These are phyloP conservation scores for Vigna mungo DNA, from an alignment of 306 rosid species.

Conservation along the genomic window DNA sequence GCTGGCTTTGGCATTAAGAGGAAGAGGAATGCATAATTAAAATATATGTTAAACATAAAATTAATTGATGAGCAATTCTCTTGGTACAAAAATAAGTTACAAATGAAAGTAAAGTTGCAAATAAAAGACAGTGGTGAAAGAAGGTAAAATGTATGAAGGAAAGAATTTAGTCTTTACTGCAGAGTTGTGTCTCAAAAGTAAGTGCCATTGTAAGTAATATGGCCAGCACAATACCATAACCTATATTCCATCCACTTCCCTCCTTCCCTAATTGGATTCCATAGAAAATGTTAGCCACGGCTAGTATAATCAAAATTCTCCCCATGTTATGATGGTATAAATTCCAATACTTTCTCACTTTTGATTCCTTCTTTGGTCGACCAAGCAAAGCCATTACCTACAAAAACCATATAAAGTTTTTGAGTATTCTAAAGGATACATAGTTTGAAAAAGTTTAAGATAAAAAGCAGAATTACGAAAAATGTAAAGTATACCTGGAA, in stretches of 20 bases:
- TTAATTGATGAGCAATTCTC: constrained; percentile 17
- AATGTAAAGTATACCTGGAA: constrained; percentile 59
- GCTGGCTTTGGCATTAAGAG: background rate
- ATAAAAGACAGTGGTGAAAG: constrained; percentile 30
- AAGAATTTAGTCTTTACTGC: constrained; percentile 42
- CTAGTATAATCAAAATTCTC: constrained; percentile 61
- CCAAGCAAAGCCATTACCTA: constrained; percentile 72
- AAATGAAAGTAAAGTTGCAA: constrained; percentile 24
- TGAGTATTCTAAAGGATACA: background rate
- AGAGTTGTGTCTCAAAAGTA: constrained; percentile 59
- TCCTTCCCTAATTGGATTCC: constrained; percentile 68
- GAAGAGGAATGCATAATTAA: background rate
- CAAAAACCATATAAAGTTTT: background rate
- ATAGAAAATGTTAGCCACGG: constrained; percentile 75
- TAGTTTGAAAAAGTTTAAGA: background rate
- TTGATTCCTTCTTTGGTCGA: constrained; percentile 64
- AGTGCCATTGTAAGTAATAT: constrained; percentile 54
- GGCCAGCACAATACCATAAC: constrained; percentile 67
- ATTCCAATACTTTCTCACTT: constrained; percentile 76
- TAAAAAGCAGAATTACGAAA: background rate
- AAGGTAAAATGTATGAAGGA: background rate
- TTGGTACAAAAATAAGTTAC: constrained; percentile 15
- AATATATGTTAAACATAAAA: background rate
- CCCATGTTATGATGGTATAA: constrained; percentile 71
- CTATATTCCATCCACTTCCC: constrained; percentile 62